Base-by-base conservation (phyloP, 208 protist genomes). In the Leishmania martiniquensis region DNA sequence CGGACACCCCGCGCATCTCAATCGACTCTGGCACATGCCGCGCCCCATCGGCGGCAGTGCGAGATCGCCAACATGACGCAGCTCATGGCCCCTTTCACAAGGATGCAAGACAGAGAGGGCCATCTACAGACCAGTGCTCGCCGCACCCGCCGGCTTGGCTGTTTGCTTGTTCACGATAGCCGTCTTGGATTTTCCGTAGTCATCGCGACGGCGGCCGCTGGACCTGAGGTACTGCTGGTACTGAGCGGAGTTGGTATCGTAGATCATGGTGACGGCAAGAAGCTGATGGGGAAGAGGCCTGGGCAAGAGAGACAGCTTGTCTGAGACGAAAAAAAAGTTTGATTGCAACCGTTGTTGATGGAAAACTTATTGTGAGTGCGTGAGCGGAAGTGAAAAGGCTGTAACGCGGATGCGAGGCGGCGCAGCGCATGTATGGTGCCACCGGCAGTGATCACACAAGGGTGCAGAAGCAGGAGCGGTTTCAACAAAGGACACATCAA, bases 141-240 rank as follows among this genome's bases (percentile, higher is more conserved):
- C 93, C 9, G 94, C 92, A 80, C 94, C 94, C 29, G 85, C 90
- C 55, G 94, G 92, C 84, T 96, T 97, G 62, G 82, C 76, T 47
- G 87, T 90, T 77, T 95, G 85, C 90, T 96, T 98, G 79, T 85
- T 96, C 67, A 85, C 72, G 59, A 89, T 87, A 66, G 85, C 68
- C 15, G 80, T 80, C 81, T 89, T 89, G 10, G 72, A 55, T 86
- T 95, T 95, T 72, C 85, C 86, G 87, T 96, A 98, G 86, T 98
- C 94, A 78, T 98, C 94, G 55, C 93, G 91, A 82, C 92, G 91
- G 81, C 93, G 92, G 80, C 94, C 94, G 83, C 93, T 96, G 74
- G 94, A 98, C 83, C 89, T 88, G 81, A 98, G 93, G 86, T 97
- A 98, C 89, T 98, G 95, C 91, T 98, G 95, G 86, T 94, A 98